These are phyloP conservation scores for Rhinocladiella similis DNA, from an alignment of 2,329 filamentous ascomycete species.

Conservation along the genomic window DNA sequence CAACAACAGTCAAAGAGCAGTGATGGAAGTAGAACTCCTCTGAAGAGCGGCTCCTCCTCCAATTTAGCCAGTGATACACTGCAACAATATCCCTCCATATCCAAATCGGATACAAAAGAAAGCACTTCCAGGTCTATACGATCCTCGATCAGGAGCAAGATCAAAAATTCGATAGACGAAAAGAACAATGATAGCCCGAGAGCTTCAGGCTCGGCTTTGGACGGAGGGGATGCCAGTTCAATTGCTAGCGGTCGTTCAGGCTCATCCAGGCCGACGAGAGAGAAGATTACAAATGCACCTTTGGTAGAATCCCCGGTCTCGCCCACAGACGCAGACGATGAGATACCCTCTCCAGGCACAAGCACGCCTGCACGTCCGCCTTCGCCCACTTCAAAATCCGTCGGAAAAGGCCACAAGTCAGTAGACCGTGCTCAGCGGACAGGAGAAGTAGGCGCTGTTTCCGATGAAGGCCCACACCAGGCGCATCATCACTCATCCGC, in stretches of 20 bases:
- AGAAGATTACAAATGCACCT: conserved; percentile 30
- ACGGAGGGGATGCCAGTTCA: conserved; percentile 74
- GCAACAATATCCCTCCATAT: conserved; percentile 87
- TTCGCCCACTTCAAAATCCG: conserved; percentile 77
- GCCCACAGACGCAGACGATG: conserved; percentile 38
- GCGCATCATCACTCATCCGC: conserved; percentile 56
- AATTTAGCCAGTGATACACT: conserved; percentile 56
- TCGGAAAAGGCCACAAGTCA: conserved; percentile 73
- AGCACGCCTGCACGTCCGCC: conserved; percentile 67
- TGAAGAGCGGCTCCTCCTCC: conserved; percentile 38
- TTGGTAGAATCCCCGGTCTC: conserved; percentile 27
- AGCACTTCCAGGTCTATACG: conserved; percentile 78
- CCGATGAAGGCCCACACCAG: conserved; percentile 79
- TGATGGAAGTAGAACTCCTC: conserved; percentile 54
- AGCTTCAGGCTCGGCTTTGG: conserved; percentile 67
- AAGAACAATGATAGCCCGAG: conserved; percentile 70
- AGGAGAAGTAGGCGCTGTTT: conserved; percentile 92
- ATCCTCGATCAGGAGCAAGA: conserved; percentile 76
- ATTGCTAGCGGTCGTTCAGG: conserved; percentile 56
- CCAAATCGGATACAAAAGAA: conserved; percentile 88
- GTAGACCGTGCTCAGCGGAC: conserved; percentile 77
- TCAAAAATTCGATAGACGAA: conserved; percentile 64
- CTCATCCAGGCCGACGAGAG: conserved; percentile 32
- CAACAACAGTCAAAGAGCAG: conserved; percentile 53
- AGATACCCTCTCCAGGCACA: conserved; percentile 47